Conservation (phyloP, 2,329 filamentous ascomycete genomes). For the Cercospora beticola region DNA sequence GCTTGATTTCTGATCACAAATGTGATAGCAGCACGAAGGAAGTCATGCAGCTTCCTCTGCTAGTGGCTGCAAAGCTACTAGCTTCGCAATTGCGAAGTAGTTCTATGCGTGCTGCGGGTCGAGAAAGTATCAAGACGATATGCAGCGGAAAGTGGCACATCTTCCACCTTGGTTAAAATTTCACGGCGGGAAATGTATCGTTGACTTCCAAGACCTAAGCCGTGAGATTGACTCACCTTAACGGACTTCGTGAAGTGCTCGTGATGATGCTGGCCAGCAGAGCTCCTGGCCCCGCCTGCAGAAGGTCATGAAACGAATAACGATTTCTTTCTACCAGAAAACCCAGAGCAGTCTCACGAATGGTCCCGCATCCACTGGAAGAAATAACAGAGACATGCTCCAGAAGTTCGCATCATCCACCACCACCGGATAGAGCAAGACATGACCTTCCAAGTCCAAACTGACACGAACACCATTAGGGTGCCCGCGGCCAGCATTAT, state of each 20-base stretch:
- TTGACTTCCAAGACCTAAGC: neutral
- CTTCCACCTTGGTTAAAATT: neutral
- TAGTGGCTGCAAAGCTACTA: neutral
- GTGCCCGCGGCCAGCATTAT: neutral
- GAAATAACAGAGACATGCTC: neutral
- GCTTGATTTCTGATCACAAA: neutral
- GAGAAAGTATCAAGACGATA: neutral
- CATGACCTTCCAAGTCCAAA: neutral
- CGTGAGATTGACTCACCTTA: neutral
- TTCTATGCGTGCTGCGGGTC: neutral
- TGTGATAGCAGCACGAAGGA: neutral
- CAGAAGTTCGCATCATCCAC: neutral
- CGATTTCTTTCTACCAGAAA: neutral
- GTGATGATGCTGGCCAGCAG: neutral
- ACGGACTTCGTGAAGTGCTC: neutral
- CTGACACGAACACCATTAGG: neutral
- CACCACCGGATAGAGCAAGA: neutral
- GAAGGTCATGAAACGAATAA: neutral
- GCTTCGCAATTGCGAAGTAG: neutral
- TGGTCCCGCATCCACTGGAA: neutral
- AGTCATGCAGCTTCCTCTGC: neutral
- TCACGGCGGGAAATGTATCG: neutral
- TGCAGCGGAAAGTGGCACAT: neutral
- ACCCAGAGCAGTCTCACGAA: neutral
- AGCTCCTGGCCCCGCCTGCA: neutral